Conservation (phyloP, 306 rosid species). For the peach (Prunus persica) region Prunus_persica_NCBIv2 NC_034009.1:32837001-32837500, state of each 20-base stretch:
- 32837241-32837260: background rate
- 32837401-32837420: too few relatives aligned
- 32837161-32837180: too few relatives aligned
- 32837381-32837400: too few relatives aligned
- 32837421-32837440: too few relatives aligned
- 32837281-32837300: too few relatives aligned
- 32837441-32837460: background rate
- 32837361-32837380: background rate
- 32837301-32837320: too few relatives aligned
- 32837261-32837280: too few relatives aligned
- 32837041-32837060: background rate
- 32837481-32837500: background rate
- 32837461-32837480: background rate
- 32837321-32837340: background rate
- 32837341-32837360: background rate
- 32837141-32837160: too few relatives aligned
- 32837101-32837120: too few relatives aligned
- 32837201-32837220: background rate
- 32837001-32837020: background rate
- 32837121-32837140: too few relatives aligned
- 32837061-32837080: background rate
- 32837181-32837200: too few relatives aligned
- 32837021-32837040: background rate
- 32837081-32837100: too few relatives aligned
- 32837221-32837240: background rate